phyloP scores from a whole-genome alignment of 345 rosid species.

The Populus tremula region DNA sequence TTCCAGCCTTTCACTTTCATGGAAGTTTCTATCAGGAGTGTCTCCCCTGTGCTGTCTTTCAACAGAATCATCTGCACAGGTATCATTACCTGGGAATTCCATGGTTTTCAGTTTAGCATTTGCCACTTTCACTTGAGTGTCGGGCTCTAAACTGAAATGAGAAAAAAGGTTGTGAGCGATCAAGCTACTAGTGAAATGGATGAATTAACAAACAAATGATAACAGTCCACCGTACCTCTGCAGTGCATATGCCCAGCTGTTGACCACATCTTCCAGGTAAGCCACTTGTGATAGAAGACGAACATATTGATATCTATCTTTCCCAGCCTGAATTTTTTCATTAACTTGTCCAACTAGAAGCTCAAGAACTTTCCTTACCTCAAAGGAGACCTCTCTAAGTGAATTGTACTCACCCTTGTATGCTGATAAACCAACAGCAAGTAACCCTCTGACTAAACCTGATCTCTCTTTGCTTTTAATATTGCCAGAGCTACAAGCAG shows the following conservation, averaged over 20 bases:
- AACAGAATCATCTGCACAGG: constrained; percentile 22
- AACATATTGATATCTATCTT: constrained; percentile 66
- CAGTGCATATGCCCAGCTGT: constrained; percentile 79
- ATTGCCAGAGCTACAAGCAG: constrained; percentile 46
- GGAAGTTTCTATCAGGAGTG: constrained; percentile 20
- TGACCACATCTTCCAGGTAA: constrained; percentile 84
- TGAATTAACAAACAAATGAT: constrained; percentile 10
- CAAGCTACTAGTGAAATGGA: neutral
- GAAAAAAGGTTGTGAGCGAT: constrained; percentile 1
- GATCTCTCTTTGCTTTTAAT: constrained; percentile 57
- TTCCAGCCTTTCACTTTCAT: constrained; percentile 30
- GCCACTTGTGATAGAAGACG: constrained; percentile 90
- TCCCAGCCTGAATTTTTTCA: constrained; percentile 73
- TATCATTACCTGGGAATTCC: constrained; percentile 26
- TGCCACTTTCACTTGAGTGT: constrained; percentile 36
- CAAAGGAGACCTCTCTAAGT: constrained; percentile 69
- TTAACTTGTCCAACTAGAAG: constrained; percentile 71
- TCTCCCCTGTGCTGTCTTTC: constrained; percentile 30
- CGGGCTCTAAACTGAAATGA: constrained; percentile 63
- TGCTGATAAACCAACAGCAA: constrained; percentile 84
- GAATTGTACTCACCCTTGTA: constrained; percentile 73
- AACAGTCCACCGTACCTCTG: constrained; percentile 53
- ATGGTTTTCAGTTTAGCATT: constrained; percentile 33
- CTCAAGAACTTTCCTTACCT: constrained; percentile 86
- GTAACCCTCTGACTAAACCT: constrained; percentile 73